Conservation (phyloP, 768 basidiomycete genomes). For the Leccinum rimulosum region DNA sequence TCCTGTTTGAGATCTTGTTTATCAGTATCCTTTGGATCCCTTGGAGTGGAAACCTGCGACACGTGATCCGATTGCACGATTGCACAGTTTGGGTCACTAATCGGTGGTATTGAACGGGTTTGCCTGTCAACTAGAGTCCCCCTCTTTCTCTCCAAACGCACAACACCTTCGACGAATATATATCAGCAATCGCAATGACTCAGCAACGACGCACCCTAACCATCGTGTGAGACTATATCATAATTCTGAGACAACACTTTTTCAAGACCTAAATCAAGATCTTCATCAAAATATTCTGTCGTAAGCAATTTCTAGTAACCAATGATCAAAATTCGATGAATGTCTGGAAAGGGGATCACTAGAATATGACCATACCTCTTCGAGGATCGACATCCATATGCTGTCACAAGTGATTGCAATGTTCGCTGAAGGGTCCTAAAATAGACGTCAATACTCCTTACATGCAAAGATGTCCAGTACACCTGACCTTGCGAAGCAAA, state of each 20-base stretch:
- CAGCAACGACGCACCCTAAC: no score
- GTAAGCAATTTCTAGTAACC: constrained; percentile 1
- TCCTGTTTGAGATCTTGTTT: no score
- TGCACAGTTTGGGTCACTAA: not conserved
- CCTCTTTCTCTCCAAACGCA: constrained; percentile 1
- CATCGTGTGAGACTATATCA: no score
- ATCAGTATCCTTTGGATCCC: no score
- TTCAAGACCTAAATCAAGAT: not conserved
- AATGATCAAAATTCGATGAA: no score
- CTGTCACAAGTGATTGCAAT: constrained; percentile 7
- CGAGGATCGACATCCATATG: constrained; percentile 8
- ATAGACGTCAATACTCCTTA: not conserved
- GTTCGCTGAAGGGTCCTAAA: constrained; percentile 4
- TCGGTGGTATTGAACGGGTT: not conserved
- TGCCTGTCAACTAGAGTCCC: not conserved
- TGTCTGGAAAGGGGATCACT: not conserved
- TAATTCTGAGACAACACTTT: no score
- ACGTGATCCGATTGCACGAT: no score
- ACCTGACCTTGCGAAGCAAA: not conserved
- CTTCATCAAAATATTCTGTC: not conserved
- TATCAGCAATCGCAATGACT: not conserved
- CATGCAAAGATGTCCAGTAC: no score
- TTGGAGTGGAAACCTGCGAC: no score
- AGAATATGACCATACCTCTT: not conserved
- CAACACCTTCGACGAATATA: not conserved